These are phyloP conservation scores for Myxozyma kluyveri DNA, from an alignment of 805 yeast genomes.

Conservation along the genomic window DNA sequence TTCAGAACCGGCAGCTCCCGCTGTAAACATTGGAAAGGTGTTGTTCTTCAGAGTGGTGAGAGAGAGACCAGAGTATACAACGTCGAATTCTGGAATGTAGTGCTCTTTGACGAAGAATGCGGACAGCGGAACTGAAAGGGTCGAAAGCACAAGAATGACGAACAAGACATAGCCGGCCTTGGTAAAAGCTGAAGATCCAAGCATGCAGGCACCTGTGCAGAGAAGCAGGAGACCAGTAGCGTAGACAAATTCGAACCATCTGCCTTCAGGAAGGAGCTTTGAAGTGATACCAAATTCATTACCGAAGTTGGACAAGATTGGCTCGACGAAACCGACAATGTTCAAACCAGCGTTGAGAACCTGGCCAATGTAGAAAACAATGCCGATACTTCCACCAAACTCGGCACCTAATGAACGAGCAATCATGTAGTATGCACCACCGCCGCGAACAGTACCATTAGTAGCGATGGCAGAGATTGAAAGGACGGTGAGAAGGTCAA, in stretches of 20 bases:
- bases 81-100: slow-evolving; percentile 48
- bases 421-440: slow-evolving; percentile 98
- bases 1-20: slow-evolving; percentile 86
- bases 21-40: slow-evolving; percentile 74
- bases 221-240: slow-evolving; percentile 64
- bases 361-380: slow-evolving; percentile 92
- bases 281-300: slow-evolving; percentile 52
- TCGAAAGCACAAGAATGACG: slow-evolving; percentile 62
- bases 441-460: slow-evolving; percentile 95
- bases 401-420: slow-evolving; percentile 95
- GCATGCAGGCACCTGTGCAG: slow-evolving; percentile 73
- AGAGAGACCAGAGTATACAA: slow-evolving; percentile 54
- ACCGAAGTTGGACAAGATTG: slow-evolving; percentile 78
- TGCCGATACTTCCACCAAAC: slow-evolving; percentile 96
- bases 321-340: slow-evolving; percentile 94
- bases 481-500: slow-evolving; percentile 79
- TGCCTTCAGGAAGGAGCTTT: slow-evolving; percentile 62
- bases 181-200: slow-evolving; percentile 79
- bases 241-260: slow-evolving; percentile 64
- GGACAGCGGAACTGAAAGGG: slow-evolving; percentile 79
- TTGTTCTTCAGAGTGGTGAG: slow-evolving; percentile 66
- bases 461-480: slow-evolving; percentile 95
- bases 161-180: slow-evolving; percentile 77
- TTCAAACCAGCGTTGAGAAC: slow-evolving; percentile 83
- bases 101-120: slow-evolving; percentile 65